Evolutionary conservation across 768 basidiomycete species (phyloP), one percentile per base, ranked within the genome.

Genomic region (Lactifluus volemus): DNA sequence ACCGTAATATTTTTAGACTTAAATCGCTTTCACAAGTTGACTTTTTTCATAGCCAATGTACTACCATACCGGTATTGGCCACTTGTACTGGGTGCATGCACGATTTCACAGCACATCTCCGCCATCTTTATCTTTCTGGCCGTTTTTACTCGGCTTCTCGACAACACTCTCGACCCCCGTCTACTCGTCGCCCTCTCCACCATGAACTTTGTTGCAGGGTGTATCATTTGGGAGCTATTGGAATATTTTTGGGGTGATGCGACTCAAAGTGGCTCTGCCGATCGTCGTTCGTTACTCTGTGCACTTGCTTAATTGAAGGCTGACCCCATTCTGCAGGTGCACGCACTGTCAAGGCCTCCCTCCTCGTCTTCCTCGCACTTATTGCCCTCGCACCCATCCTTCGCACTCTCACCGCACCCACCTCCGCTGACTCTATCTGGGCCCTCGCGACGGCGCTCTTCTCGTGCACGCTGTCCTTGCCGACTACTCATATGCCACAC

Each of bases 371-470:
- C 69, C 80, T 97, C 25, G 83, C 90, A 7, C 80, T 99, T 61
- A 84, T 97, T 77, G 86, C 93, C 15, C 78, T 98, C 57, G 87
- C 94, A 3, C 97, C 97, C 14, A 89, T 98, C 10, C 77, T 98
- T 58, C 83, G 87, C 68, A 98, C 96, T 5, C 75, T 99, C 69
- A 96, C 93, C 32, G 89, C 91, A 42, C 92, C 95, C 29, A 98
- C 95, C 4, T 97, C 96, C 42, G 90, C 90, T 12, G 97, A 99
- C 72, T 93, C 93, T 32, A 95, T 98, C 65, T 98, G 93, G 93
- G 94, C 96, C 6, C 74, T 98, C 53, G 84, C 92, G n/a, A 89
- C 90, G 4, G 78, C 79, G 54, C 81, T 98, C 48, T 91, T 98
- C 76, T 83, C 55, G 75, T 97, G 42, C 92, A 95, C 70, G 79